Evolutionary conservation across 164 flowering plant species (phyloP), one percentile per base, ranked within the genome.

Genomic region (Amborella trichopoda): DNA sequence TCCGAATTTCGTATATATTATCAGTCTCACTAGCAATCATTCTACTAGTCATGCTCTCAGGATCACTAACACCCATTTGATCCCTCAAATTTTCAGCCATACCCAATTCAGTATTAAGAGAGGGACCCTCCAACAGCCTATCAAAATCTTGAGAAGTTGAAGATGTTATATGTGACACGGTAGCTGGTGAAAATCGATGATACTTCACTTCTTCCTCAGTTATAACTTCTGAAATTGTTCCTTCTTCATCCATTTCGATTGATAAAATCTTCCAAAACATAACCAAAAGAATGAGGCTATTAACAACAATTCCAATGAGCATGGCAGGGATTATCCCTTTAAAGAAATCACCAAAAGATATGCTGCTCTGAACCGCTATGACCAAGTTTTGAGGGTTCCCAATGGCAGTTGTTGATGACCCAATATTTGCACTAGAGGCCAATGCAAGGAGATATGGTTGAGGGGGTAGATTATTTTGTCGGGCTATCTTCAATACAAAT

Each of bases 171-270:
- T 53, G 56, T 6, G 56, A 80, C 78, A 84, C 48, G 17, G 81
- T 80, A n/a, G 97, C 90, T 0, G 97, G 97, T 3, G 93, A 82
- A 61, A 89, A 85, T 14, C 73, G 68, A 67, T 89, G 89, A 24
- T 76, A 74, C 59, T 13, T 51, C 14, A 68, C 69, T 20, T 70
- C 81, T 3, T 73, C 81, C 23, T 71, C 83, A 0, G 56, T 58
- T 19, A 74, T 66, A 43, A 64, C 64, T 50, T 82, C 90, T 0
- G 44, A 19, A 1, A 58, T 6, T 0, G 55, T 61, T 53, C 62
- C 76, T 46, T 77, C 88, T 49, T 57, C 85, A 44, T 75, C 81
- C 61, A 67, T 75, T 22, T 48, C 64, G 46, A 57, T 44, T 13
- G 75, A 67, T 36, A 90, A 63, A 47, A 68, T 2, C 56, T 45